A percentile compares a stretch with the other conserved stretches of the same genome.
Conservation (phyloP, 345 rosid genomes). For the Citrus hindsii region DNA sequence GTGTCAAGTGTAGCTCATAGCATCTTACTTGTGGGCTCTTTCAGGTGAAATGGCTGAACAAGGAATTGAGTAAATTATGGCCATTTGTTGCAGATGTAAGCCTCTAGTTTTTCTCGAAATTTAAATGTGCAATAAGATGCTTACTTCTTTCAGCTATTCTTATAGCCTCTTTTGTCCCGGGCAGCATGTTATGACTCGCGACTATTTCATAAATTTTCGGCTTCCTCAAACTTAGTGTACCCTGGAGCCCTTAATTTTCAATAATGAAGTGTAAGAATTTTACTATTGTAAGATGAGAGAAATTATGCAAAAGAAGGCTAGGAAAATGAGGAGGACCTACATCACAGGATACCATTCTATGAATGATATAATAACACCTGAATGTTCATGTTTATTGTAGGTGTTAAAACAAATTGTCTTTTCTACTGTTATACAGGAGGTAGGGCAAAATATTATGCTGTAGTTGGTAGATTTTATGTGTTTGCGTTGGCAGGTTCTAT, state of each 20-base stretch:
- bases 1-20: slow-evolving; percentile 4
- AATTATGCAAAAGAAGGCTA: slow-evolving; percentile 7
- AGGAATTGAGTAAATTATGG: slow-evolving; percentile 90
- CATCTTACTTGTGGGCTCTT: slow-evolving; percentile 12
- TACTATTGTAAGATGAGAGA: slow-evolving; percentile 6
- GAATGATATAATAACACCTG: neutral
- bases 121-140: slow-evolving; percentile 10
- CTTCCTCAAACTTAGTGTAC: neutral
- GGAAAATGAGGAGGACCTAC: neutral
- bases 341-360: neutral
- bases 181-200: neutral
- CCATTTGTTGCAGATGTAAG: slow-evolving; percentile 95
- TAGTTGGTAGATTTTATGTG: neutral
- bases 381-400: neutral
- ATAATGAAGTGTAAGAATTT: neutral
- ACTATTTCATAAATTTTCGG: neutral
- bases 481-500: neutral
- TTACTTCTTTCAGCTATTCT: neutral
- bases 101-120: slow-evolving; percentile 14
- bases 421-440: neutral
- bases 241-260: neutral
- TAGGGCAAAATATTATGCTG: neutral
- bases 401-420: neutral
- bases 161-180: neutral
- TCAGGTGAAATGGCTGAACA: slow-evolving; percentile 99